Evolutionary conservation across 2,329 filamentous ascomycete species (phyloP), one percentile per base, ranked within the genome.

Genomic region (Botrytis medusae): DNA sequence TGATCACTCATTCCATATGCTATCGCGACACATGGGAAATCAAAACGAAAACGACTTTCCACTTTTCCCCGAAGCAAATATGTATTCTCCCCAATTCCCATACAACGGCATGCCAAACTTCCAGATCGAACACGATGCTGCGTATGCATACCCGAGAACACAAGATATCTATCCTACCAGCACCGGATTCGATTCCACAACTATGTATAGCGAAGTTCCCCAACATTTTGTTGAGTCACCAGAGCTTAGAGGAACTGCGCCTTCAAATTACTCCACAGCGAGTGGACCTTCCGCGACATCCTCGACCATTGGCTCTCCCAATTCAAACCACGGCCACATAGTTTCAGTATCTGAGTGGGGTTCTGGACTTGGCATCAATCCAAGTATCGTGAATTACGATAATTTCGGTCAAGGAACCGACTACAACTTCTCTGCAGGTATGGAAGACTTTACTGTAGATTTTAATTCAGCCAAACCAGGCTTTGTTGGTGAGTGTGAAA

Each of bases 1-100:
- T 93, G 0, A 98, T 97, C 82, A 89, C 97, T 76, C 92, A 91
- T 78, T 97, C 98, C 72, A 96, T 95, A 18, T 99, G 96, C 84
- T 99, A 22, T 74, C 76, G 94, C 84, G 97, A 93, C 77, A 79
- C 74, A 79, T 82, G 77, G 72, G 72, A 68, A 75, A 74, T 74
- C 76, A 79, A 22, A 76, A 75, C 73, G 78, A 79, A 34, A 75
- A 75, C 69, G 83, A 86, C 75, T 85, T 83, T 79, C 79, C 77
- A 62, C 84, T 84, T 74, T 87, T 87, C 79, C 83, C 85, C 65
- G 84, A 87, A 60, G 82, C 84, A 22, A 81, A 83, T 20, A 82
- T 84, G 77, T 84, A 82, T 76, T 82, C 83, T 40, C 80, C 83
- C 22, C 81, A 83, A 9, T 84, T 88, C 80, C 85, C 87, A 72